A percentile compares a stretch with the other conserved stretches of the same genome.
phyloP scores from a whole-genome alignment of 495 filamentous ascomycete genomes.

The Aspergillus bertholletiae region DNA sequence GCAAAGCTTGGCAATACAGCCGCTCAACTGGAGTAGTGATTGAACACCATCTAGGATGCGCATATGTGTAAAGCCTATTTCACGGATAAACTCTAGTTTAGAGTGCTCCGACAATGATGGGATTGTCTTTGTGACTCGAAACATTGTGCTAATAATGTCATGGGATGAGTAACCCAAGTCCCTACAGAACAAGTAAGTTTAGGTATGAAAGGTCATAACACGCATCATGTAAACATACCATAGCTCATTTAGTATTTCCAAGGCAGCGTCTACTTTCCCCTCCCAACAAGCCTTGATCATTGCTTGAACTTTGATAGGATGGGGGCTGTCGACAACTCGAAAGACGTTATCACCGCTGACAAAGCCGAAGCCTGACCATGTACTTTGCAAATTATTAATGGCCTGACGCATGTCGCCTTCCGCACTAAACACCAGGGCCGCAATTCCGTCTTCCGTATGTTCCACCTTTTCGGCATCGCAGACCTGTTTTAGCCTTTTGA shows the following conservation, averaged over 20 bases:
- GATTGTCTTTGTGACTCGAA: constrained; percentile 94
- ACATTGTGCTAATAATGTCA: constrained; percentile 99
- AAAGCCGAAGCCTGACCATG: constrained; percentile 91
- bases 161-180: constrained; percentile 89
- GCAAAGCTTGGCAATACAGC: constrained; percentile 83
- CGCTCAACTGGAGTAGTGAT: constrained; percentile 87
- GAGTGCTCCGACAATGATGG: constrained; percentile 85
- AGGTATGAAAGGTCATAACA: not conserved
- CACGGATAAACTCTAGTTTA: constrained; percentile 93
- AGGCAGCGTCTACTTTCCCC: constrained; percentile 78
- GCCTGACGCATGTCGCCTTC: constrained; percentile 99
- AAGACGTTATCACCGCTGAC: constrained; percentile 98
- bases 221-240: constrained; percentile 52
- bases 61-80: constrained; percentile 99
- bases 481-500: constrained; percentile 86
- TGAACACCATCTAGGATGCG: constrained; percentile 95
- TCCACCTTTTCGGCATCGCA: constrained; percentile 83
- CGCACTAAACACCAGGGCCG: constrained; percentile 91
- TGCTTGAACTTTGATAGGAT: constrained; percentile 96
- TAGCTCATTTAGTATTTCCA: constrained; percentile 84
- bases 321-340: constrained; percentile 92
- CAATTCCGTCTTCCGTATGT: constrained; percentile 89
- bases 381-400: constrained; percentile 98
- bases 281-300: constrained; percentile 98
- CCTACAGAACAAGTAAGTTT: constrained; percentile 32